Conservation (phyloP, 441 rosid genomes). For the Bocquillonia castaneifolia region DNA sequence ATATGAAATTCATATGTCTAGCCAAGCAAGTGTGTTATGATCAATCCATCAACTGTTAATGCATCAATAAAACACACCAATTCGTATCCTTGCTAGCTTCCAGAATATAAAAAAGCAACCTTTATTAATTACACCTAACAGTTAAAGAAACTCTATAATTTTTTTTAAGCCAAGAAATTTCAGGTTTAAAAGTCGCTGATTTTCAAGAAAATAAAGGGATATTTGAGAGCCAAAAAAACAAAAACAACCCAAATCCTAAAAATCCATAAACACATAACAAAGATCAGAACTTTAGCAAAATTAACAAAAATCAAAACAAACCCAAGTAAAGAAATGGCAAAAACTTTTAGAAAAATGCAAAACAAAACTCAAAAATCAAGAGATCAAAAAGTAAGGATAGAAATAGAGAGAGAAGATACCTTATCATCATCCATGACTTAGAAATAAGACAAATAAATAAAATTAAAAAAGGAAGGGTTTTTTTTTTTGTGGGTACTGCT, state of each 20-base stretch:
- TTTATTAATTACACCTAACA: background rate
- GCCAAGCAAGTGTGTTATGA: too few species aligned
- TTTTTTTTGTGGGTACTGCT: background rate
- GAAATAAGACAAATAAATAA: background rate
- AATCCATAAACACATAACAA: too few species aligned
- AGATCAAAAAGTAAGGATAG: background rate
- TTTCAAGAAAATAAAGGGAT: background rate
- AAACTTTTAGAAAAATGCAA: background rate
- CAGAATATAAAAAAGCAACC: background rate
- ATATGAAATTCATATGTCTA: too few species aligned
- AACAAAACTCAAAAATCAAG: background rate
- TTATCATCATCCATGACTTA: constrained; percentile 62
- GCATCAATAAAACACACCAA: too few species aligned
- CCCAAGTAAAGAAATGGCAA: too few species aligned
- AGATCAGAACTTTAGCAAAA: too few species aligned
- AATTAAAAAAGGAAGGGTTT: too few species aligned
- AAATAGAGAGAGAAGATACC: constrained; percentile 32
- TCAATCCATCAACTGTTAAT: too few species aligned
- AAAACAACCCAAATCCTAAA: too few species aligned
- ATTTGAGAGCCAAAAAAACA: too few species aligned
- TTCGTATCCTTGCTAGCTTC: too few species aligned
- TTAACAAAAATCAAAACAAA: too few species aligned
- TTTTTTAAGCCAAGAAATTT: background rate
- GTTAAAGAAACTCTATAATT: background rate
- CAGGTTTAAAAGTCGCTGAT: background rate